Evolutionary conservation across 1,284 basidiomycete genomes (phyloP), one percentile per base, ranked within the genome.

Genomic region (Cutaneotrichosporon spelunceum): DNA sequence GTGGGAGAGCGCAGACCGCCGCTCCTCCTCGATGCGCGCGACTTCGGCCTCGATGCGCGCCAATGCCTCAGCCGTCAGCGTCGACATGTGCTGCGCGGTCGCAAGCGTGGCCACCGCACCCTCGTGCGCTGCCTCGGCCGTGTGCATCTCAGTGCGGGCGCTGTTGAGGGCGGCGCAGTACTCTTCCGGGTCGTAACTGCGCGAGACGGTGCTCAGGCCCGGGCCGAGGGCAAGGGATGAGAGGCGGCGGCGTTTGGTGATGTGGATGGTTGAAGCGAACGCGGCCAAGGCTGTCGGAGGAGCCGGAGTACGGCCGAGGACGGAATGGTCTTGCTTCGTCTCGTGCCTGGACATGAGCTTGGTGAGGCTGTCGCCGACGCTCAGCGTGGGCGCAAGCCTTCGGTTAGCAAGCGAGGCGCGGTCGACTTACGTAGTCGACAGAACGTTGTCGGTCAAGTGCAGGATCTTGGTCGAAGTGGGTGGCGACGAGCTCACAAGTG

Each of bases 221-320:
- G 45, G 45, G 23, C 45, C 45, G 45, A 47, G 45, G 45, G 45
- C 24, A 23, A 47, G 45, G 3, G 45, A 42, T n/a, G 39, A 42
- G 19, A 42, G 3, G 23, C 45, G 45, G 8, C 24, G 45, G 45
- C 45, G 45, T 23, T 47, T 47, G 45, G 45, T 26, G 4, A 42
- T 42, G 39, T 42, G 39, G 19, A n/a, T n/a, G 19, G 19, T 42
- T 9, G 45, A 11, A 23, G 45, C 21, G 45, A 47, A 23, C 45
- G 45, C 24, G 45, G 45, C 45, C 13, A 26, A 11, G 2, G 45
- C 45, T 5, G 45, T 24, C 23, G 45, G 45, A 11, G 45, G 45
- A 21, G 23, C 9, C 9, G 45, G 45, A 4, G 45, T 21, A 11
- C 23, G 45, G 23, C 45, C 23, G 45, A 47, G 45, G 23, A 24